Conservation (phyloP, 2,329 filamentous ascomycete genomes). For the Cryphonectria naterciae region DNA sequence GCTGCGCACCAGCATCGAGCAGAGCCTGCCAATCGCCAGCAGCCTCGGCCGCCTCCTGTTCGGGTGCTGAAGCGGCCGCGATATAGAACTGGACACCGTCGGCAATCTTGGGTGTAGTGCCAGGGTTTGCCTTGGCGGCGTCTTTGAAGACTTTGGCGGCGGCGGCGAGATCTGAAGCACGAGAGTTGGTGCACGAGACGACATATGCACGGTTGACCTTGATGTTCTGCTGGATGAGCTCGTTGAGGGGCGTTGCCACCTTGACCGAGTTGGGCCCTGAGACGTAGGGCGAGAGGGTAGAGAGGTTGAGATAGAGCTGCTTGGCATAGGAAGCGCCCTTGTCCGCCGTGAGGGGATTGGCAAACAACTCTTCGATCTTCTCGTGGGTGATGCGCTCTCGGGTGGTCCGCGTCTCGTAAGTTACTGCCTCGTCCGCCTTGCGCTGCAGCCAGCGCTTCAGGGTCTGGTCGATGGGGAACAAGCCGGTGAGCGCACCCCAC, state of each 20-base stretch:
- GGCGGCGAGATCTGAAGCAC: constrained; percentile 78
- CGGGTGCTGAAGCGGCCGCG: constrained; percentile 78
- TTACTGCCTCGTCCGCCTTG: constrained; percentile 63
- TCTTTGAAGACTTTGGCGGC: constrained; percentile 86
- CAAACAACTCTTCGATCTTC: constrained; percentile 72
- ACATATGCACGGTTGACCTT: constrained; percentile 91
- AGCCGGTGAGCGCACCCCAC: constrained; percentile 58
- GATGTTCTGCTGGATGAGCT: constrained; percentile 76
- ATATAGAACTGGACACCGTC: constrained; percentile 85
- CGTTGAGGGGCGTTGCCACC: constrained; percentile 74
- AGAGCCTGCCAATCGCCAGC: constrained; percentile 84
- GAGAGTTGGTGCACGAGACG: constrained; percentile 90
- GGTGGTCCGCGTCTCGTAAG: constrained; percentile 42
- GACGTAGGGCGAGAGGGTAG: constrained; percentile 81
- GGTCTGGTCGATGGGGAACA: constrained; percentile 39
- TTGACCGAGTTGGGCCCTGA: constrained; percentile 92
- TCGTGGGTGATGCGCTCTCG: constrained; percentile 71
- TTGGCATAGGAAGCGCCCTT: constrained; percentile 82
- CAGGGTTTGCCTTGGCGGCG: constrained; percentile 55
- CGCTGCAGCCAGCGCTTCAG: constrained; percentile 61
- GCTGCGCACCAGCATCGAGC: constrained; percentile 72
- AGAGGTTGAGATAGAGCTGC: constrained; percentile 78
- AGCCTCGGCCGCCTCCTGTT: constrained; percentile 78
- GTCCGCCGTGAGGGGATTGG: constrained; percentile 71
- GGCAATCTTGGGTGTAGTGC: constrained; percentile 69